Base-by-base conservation (phyloP, 257 asterid species). In the Solanum raphanifolium region DNA sequence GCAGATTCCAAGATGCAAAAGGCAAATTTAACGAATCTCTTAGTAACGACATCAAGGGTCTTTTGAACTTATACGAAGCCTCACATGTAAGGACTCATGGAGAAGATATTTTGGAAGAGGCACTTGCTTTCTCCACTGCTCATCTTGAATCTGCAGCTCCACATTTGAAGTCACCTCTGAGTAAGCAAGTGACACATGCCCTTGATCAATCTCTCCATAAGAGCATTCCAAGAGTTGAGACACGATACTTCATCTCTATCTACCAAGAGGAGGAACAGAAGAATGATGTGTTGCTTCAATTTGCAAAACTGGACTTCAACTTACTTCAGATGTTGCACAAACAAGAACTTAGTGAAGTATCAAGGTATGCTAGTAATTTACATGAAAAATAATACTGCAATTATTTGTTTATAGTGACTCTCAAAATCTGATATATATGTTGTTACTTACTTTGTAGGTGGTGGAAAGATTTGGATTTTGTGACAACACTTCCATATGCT, bases 51-150 rank as follows among this genome's bases (percentile, higher is more conserved):
- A 83, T 69, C 1, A 62, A 9, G 18, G 92, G 90, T 36, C 6
- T 90, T 18, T 87, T 91, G 34, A 92, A 89, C 52, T 66, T 92
- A 36, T 89, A 86, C n/a, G 92, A 91, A 88, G 93, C 94, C 7
- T 55, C 92, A 34, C 86, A 89, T 90, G 84, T 93, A 6, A 84
- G 92, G 43, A 71, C 91, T 25, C 91, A 86, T 23, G 86, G 76
- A 11, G 93, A 93, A 58, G 87, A 82, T 29, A 60, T 87, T 12
- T 87, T 93, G 13, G 93, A 93, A 29, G 86, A 92, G 1, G 93
- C 89, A 52, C 86, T 92, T 13, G 12, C 18, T 6, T 90, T 87
- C 83, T 12, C 88, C 0, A 83, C 48, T 7, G 18, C 84, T 39
- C 88, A 68, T 75, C 90, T 93, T 1, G 89, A 89, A 21, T 65